Conservation (phyloP, 1,284 basidiomycete species). For the Trametes polyzona region DNA sequence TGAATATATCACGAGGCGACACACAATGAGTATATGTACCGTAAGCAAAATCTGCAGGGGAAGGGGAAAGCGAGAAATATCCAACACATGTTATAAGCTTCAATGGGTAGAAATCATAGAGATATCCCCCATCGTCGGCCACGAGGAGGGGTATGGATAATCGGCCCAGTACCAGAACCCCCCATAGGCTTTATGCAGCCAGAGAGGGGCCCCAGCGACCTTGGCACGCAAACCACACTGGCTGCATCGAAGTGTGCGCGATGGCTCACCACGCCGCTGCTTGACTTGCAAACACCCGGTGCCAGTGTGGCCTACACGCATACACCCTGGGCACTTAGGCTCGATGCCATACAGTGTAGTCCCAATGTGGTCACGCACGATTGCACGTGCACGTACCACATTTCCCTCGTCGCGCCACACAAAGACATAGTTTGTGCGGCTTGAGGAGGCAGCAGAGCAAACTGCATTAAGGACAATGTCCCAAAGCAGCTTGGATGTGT, state of each 20-base stretch:
- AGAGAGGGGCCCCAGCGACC: background rate
- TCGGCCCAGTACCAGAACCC: background rate
- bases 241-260: background rate
- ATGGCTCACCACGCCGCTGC: background rate
- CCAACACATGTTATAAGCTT: background rate
- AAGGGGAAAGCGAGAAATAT: background rate
- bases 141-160: background rate
- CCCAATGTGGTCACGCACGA: background rate
- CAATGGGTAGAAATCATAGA: background rate
- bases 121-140: background rate
- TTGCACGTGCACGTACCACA: background rate
- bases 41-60: background rate
- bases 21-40: background rate
- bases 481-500: background rate
- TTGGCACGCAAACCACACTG: background rate
- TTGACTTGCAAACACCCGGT: background rate
- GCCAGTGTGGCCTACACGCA: no score
- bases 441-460: background rate
- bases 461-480: background rate
- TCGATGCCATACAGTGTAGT: background rate
- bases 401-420: background rate
- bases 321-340: background rate
- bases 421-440: background rate
- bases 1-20: no score
- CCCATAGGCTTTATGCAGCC: background rate